These are phyloP conservation scores for Coemansia sp. DNA, from an alignment of 192 early-diverging fungal genomes.

Conservation along the genomic window DNA sequence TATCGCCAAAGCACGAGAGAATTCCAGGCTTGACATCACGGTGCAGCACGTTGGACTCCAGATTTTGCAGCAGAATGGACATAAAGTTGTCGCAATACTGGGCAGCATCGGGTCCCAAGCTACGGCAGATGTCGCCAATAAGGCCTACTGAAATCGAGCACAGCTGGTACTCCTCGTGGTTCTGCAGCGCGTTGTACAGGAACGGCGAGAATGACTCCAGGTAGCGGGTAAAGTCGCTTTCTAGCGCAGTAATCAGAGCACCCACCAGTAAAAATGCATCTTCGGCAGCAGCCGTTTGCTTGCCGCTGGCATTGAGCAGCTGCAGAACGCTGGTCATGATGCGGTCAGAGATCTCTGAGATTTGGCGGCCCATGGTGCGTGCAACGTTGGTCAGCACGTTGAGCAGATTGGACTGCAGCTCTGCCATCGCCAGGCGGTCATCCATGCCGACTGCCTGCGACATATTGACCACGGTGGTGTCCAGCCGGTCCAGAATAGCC, in stretches of 20 bases:
- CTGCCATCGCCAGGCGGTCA: constrained; percentile 76
- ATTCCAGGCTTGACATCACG: constrained; percentile 89
- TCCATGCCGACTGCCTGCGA: constrained; percentile 79
- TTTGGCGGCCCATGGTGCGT: constrained; percentile 71
- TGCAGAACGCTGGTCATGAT: constrained; percentile 86
- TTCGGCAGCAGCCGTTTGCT: constrained; percentile 81
- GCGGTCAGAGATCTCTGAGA: constrained; percentile 75
- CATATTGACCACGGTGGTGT: constrained; percentile 69
- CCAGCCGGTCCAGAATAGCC: constrained; percentile 76
- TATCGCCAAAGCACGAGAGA: constrained; percentile 95
- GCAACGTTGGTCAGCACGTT: constrained; percentile 85
- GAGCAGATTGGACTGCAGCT: constrained; percentile 91
- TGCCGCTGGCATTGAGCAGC: constrained; percentile 69
- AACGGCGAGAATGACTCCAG: constrained; percentile 82
- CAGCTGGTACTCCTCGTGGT: constrained; percentile 89
- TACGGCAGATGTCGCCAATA: constrained; percentile 94
- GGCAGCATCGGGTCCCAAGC: constrained; percentile 63
- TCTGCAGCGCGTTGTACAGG: constrained; percentile 77
- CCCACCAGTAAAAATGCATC: constrained; percentile 92
- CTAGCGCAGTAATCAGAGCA: constrained; percentile 75
- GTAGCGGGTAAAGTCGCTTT: constrained; percentile 84
- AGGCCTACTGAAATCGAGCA: constrained; percentile 94
- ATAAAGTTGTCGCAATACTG: constrained; percentile 88
- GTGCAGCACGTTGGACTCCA: constrained; percentile 76
- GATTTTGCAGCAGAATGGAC: constrained; percentile 71